phyloP scores from a whole-genome alignment of 2,329 filamentous ascomycete genomes.

The Parastagonospora avenae region DNA sequence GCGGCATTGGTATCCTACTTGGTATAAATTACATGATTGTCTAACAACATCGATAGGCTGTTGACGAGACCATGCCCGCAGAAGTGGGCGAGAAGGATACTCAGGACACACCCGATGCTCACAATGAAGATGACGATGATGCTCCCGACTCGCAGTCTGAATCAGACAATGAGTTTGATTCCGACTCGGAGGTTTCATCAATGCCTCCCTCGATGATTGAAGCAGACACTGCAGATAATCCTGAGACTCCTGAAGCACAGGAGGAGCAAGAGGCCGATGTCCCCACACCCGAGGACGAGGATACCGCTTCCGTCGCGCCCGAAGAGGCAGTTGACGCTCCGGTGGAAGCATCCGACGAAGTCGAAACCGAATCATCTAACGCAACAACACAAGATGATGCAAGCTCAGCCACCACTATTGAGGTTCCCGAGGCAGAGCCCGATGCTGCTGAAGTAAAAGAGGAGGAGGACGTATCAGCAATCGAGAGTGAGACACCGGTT shows the following conservation, averaged over 20 bases:
- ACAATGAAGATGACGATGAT: neutral
- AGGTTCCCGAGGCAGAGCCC: too few relatives aligned
- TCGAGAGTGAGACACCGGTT: neutral
- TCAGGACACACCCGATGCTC: neutral
- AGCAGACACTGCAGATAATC: neutral
- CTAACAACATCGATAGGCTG: neutral
- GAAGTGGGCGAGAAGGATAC: neutral
- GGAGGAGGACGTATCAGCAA: neutral
- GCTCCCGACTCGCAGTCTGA: neutral
- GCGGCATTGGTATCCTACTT: too few relatives aligned
- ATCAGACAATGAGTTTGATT: conserved; percentile 10
- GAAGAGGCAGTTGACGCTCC: neutral
- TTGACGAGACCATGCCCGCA: neutral
- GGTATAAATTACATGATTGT: too few relatives aligned
- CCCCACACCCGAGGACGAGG: neutral
- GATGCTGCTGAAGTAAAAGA: too few relatives aligned
- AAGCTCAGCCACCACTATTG: too few relatives aligned
- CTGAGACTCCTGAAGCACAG: neutral
- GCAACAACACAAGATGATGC: neutral
- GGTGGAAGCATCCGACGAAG: neutral
- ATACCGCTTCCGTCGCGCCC: neutral
- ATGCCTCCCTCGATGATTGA: neutral
- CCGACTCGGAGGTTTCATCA: conserved; percentile 12
- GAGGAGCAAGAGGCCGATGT: neutral
- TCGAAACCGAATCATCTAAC: neutral